Evolutionary conservation across 2,329 filamentous ascomycete genomes (phyloP).

Genomic region (Alternaria sp.): DNA sequence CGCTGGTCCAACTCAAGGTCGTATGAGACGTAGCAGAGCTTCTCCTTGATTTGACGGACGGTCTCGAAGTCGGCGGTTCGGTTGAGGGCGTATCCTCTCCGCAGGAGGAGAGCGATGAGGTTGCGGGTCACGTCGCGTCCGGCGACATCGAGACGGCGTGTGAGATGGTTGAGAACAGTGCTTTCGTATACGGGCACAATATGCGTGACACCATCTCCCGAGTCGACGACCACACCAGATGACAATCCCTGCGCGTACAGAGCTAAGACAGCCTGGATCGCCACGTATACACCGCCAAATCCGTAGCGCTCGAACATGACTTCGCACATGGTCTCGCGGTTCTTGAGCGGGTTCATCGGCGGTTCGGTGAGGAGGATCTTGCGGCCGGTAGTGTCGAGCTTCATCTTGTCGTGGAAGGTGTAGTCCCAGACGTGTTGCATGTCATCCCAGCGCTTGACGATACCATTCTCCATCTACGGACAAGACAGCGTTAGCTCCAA

Average conservation of each 20-base stretch:
- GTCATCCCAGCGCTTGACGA: slow-evolving; percentile 99
- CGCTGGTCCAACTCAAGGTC: slow-evolving; percentile 95
- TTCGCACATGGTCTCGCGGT: slow-evolving; percentile 97
- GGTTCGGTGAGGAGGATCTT: slow-evolving; percentile 98
- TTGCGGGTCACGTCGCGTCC: slow-evolving; percentile 98
- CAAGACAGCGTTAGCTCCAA: slow-evolving; percentile 35
- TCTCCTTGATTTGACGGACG: slow-evolving; percentile 98
- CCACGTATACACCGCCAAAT: slow-evolving; percentile 96
- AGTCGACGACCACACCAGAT: slow-evolving; percentile 96
- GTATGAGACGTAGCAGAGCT: slow-evolving; percentile 99
- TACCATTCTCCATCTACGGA: slow-evolving; percentile 93
- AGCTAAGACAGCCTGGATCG: slow-evolving; percentile 94
- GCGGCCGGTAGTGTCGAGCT: slow-evolving; percentile 85
- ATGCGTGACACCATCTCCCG: slow-evolving; percentile 96
- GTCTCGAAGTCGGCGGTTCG: slow-evolving; percentile 99
- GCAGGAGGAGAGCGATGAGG: slow-evolving; percentile 90
- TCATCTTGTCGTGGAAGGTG: slow-evolving; percentile 97
- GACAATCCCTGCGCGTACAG: slow-evolving; percentile 90
- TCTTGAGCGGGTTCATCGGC: slow-evolving; percentile 96
- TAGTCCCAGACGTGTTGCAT: slow-evolving; percentile 99
- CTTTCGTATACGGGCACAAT: slow-evolving; percentile 99
- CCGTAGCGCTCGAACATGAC: slow-evolving; percentile 99
- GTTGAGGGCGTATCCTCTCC: slow-evolving; percentile 95
- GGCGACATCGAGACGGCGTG: slow-evolving; percentile 89
- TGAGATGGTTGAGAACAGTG: slow-evolving; percentile 96